Evolutionary conservation across 768 basidiomycete genomes (phyloP).

Genomic region (Leccinum uliginosum): DNA sequence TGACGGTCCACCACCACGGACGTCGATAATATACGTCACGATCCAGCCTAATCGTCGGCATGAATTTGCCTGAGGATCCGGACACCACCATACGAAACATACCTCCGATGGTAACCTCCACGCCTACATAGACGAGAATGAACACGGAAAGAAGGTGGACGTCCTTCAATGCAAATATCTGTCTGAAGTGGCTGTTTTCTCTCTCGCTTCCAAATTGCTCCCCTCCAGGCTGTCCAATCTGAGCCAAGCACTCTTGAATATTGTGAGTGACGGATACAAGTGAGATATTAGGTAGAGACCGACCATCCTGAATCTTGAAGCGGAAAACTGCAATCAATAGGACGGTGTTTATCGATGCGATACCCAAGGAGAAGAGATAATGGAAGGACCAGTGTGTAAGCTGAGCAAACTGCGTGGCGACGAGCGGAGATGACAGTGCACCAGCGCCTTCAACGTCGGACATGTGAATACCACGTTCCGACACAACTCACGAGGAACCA

Average conservation of each 20-base stretch:
- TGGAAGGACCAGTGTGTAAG: conserved; percentile 70
- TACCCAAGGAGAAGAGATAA: conserved; percentile 63
- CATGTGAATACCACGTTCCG: conserved; percentile 5
- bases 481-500: background rate
- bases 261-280: conserved; percentile 1
- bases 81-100: background rate
- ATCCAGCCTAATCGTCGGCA: conserved; percentile 52
- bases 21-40: conserved; percentile 51
- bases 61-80: background rate
- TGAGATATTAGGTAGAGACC: conserved; percentile 5
- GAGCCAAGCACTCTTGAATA: conserved; percentile 44
- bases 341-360: conserved; percentile 56
- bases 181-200: conserved; percentile 38
- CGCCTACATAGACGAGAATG: conserved; percentile 63
- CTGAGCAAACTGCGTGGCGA: conserved; percentile 77
- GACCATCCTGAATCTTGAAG: conserved; percentile 68
- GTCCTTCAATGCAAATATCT: conserved; percentile 48
- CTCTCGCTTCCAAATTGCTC: conserved; percentile 30
- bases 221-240: conserved; percentile 46
- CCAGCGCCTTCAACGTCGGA: conserved; percentile 47
- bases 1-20: conserved; percentile 42
- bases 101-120: conserved; percentile 53
- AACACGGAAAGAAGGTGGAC: conserved; percentile 65
- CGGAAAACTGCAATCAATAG: conserved; percentile 57
- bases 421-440: conserved; percentile 65